Base-by-base conservation (phyloP, 352 stramenopile genomes). In the Phytophthora hybrid region DNA sequence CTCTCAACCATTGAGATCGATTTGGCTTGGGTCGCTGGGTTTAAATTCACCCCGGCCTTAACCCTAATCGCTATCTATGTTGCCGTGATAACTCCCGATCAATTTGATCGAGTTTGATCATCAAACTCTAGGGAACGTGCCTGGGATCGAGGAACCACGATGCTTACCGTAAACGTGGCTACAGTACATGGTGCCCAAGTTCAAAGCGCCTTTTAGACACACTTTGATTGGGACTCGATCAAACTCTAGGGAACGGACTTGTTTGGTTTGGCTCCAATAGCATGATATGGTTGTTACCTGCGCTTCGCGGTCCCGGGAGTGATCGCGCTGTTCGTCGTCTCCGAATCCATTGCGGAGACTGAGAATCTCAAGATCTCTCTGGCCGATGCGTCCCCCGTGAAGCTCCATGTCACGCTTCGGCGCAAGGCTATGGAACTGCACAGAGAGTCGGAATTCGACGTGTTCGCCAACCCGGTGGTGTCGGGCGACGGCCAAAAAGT, bases 361-460 rank as follows among this genome's bases (percentile, higher is more conserved):
- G 37, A 3, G 23, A 34, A 44, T 8, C 37, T 57, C 16, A 59
- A 65, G 26, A 62, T 29, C 1, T 62, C 64, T 13, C 47, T 78
- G 7, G 32, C n/a, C 52, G 62, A 78, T 31, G 32, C 67, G n/a
- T 74, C 71, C 18, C 74, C 71, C 4, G 23, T 86, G 10, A 75
- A 74, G 19, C 71, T 88, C 2, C 78, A 79, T 16, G 71, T 86
- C 19, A 79, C 62, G 6, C 59, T 81, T 19, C 73, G 83, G 51
- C 74, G 81, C 32, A 67, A 59, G 13, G 44, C 63, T 9, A 61
- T 77, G 53, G 32, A 71, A 47, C 19, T 78, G n/a, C 60, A 80
- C 54, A 61, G 69, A 34, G 29, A 66, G 18, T 59, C 56, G 7
- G 56, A 77, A 26, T 80, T 80, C 51, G 61, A 80, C 57, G 57